Base-by-base conservation (phyloP, 257 asterid species). In the Orobanche coerulescens region DNA sequence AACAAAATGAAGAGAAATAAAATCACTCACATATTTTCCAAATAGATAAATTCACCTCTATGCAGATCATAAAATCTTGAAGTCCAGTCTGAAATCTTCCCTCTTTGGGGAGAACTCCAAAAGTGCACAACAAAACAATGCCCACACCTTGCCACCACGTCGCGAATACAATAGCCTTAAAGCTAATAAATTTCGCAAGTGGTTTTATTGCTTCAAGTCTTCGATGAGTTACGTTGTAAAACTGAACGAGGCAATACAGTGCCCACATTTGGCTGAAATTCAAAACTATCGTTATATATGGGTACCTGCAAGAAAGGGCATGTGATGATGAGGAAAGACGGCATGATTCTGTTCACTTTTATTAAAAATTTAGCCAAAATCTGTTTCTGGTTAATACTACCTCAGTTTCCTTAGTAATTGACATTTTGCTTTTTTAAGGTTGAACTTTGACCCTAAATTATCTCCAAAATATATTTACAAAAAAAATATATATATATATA, bases 111-210 rank as follows among this genome's bases (percentile, higher is more conserved):
- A 93, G 78, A 55, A 82, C 70, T 14, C 71, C 73, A 10, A 78
- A 80, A 46, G 67, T 70, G 63, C 95, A 84, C 60, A 86, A 59
- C 69, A 93, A 73, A 12, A 79, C 95, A 8, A 93, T 93, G 36
- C 95, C 97, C 0, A 88, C 89, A n/a, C 95, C 98, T 78, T 93
- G 98, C 98, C 98, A 93, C 98, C 98, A 93, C 7, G 98, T 93
- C 5, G 97, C 98, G 15, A 93, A 93, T 12, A 93, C 97, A 65
- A 88, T 93, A 26, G 95, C 95, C 78, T 93, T 88, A 70, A 93
- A 93, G 87, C 97, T 93, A 60, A 93, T 84, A 73, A 93, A 93
- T 74, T 93, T 92, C 0, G 95, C 96, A 20, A 88, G 95, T n/a
- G 97, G 98, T 77, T 75, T 86, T 77, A 92, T 92, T 2, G 89